Evolutionary conservation across 441 rosid species (phyloP), one percentile per base, ranked within the genome.

Genomic region (Gossypium davidsonii): DNA sequence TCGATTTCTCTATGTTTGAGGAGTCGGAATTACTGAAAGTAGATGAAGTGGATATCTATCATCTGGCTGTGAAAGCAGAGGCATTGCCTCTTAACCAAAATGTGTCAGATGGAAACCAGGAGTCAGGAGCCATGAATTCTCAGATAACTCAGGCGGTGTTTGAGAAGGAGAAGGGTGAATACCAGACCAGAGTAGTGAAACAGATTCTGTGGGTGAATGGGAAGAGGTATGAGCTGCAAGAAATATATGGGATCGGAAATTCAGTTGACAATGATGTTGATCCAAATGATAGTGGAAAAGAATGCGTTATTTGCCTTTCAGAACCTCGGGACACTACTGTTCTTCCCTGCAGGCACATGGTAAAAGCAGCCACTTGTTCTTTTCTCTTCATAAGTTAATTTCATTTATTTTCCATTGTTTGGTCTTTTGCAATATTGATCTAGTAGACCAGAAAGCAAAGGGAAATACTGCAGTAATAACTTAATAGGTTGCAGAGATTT

Each of bases 311-410:
- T 73, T 94, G 98, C 86, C 79, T 94, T 68, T 91, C 98, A n/a
- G 98, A 94, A 78, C 96, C 94, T 53, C 86, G 90, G 23, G 97
- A 92, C 79, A 94, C 96, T 0, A 86, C 97, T 26, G 94, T 94
- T 79, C 96, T 92, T 85, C 98, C 98, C 7, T 94, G 98, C 81
- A 84, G 98, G 59, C 98, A 94, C 81, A 88, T 94, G 98, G 98
- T 94, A 75, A 87, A 76, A 42, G 60, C 63, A 68, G 31, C 67
- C 42, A 17, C 67, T 80, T n/a, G 9, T 20, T 76, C 67, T 53
- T 20, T 59, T 46, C 57, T 23, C 53, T 4, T n/a, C 18, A 44
- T 26, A 44, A 56, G 6, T 56, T 56, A 14, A 56, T 3, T 56
- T 9, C 28, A 23, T 23, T 20, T 21, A 37, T 23, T 51, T 61